Evolutionary conservation across 306 rosid species (phyloP).

Genomic region (Abrus precatorius): DNA sequence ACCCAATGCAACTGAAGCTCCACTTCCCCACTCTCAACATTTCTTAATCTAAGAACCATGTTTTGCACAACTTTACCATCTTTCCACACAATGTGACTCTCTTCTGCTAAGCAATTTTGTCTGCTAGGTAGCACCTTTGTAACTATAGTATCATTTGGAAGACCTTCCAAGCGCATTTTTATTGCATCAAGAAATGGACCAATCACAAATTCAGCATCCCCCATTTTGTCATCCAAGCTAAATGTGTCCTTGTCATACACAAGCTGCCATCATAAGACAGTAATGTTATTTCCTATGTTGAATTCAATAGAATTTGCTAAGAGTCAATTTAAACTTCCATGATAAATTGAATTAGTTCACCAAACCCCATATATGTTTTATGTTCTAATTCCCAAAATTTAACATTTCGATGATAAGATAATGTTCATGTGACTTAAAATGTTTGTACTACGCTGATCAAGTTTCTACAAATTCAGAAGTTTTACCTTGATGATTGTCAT

Average conservation of each 20-base stretch:
- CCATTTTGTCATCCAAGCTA: conserved; percentile 84
- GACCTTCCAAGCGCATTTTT: conserved; percentile 52
- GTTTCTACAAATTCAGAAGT: background rate
- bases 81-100: conserved; percentile 66
- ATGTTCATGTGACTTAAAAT: conserved; percentile 20
- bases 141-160: conserved; percentile 63
- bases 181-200: conserved; percentile 60
- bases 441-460: background rate
- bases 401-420: conserved; percentile 9
- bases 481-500: conserved; percentile 22
- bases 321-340: too few species aligned
- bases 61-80: conserved; percentile 67
- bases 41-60: conserved; percentile 74
- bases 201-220: conserved; percentile 79
- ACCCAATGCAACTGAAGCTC: conserved; percentile 82
- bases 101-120: conserved; percentile 78
- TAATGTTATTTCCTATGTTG: background rate
- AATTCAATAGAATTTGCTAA: conserved; percentile 15
- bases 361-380: background rate
- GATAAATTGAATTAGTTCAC: background rate
- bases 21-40: conserved; percentile 84
- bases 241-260: conserved; percentile 83
- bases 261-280: conserved; percentile 51
- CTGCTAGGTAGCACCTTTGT: conserved; percentile 63
- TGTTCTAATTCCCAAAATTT: conserved; percentile 28